phyloP scores from a whole-genome alignment of 768 basidiomycete species.

The Pisolithus marmoratus region DNA sequence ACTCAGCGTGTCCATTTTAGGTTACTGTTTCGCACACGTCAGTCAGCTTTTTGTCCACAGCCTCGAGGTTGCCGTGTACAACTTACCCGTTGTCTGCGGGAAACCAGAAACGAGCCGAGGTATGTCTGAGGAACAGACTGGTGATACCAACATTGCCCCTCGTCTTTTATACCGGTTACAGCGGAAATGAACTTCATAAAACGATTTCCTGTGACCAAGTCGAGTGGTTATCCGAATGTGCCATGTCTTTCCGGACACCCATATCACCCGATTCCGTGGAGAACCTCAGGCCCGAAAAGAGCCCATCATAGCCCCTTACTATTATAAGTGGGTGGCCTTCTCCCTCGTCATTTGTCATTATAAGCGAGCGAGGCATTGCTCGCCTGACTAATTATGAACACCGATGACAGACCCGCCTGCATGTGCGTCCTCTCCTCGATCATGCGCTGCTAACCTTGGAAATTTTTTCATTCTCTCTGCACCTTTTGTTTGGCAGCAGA shows the following conservation, averaged over 20 bases:
- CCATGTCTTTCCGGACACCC: slow-evolving; percentile 23
- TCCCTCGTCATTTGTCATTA: slow-evolving; percentile 9
- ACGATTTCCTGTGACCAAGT: slow-evolving; percentile 21
- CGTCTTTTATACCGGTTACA: slow-evolving; percentile 23
- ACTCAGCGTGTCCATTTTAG: slow-evolving; percentile 30
- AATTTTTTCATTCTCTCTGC: slow-evolving; percentile 10
- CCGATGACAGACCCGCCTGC: slow-evolving; percentile 8
- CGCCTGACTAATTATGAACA: slow-evolving; percentile 27
- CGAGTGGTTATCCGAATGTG: slow-evolving; percentile 9
- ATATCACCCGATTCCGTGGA: slow-evolving; percentile 28
- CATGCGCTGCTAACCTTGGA: slow-evolving; percentile 5
- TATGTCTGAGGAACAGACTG: slow-evolving; percentile 18
- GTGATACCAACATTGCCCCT: slow-evolving; percentile 8
- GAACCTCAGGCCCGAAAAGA: slow-evolving; percentile 16
- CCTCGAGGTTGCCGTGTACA: slow-evolving; percentile 16
- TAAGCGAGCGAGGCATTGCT: slow-evolving; percentile 25
- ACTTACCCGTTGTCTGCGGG: slow-evolving; percentile 3
- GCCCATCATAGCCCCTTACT: slow-evolving; percentile 22
- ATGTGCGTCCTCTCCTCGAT: slow-evolving; percentile 13
- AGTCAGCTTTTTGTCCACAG: slow-evolving; percentile 14
- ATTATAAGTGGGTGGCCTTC: slow-evolving; percentile 4
- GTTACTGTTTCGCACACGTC: slow-evolving; percentile 14
- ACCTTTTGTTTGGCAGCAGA: slow-evolving; percentile 21
- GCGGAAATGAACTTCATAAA: slow-evolving; percentile 31
- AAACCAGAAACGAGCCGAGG: slow-evolving; percentile 9